phyloP scores from a whole-genome alignment of 257 asterid species.

The Marsdenia floribunda region DNA sequence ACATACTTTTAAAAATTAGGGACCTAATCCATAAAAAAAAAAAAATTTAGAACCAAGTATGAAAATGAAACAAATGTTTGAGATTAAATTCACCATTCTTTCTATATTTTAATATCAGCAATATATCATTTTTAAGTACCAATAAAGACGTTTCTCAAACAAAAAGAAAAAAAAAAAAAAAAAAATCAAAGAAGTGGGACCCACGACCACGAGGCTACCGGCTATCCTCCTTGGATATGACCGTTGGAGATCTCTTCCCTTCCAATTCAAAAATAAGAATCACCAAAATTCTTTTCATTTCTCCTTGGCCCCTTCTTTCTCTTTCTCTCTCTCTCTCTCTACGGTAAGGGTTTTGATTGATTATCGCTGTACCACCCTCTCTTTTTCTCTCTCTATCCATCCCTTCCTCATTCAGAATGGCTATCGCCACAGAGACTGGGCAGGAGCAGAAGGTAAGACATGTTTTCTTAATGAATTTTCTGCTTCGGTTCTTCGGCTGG shows the following conservation, averaged over 20 bases:
- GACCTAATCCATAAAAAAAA: too few relatives aligned
- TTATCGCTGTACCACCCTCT: not conserved
- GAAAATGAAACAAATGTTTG: too few relatives aligned
- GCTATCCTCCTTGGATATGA: conserved; percentile 9
- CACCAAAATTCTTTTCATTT: not conserved
- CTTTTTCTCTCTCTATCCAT: not conserved
- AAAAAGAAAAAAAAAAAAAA: not conserved
- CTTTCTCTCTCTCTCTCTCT: conserved; percentile 1
- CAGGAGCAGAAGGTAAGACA: conserved; percentile 47
- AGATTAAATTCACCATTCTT: too few relatives aligned
- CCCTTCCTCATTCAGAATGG: conserved; percentile 29
- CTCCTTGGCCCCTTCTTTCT: not conserved
- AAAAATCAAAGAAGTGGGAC: not conserved
- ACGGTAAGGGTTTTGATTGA: not conserved
- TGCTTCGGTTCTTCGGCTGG: not conserved
- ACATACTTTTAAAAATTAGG: too few relatives aligned
- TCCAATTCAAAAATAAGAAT: conserved; percentile 16
- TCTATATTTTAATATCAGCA: too few relatives aligned
- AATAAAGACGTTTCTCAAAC: too few relatives aligned
- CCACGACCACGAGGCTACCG: conserved; percentile 15
- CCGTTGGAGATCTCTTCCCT: conserved; percentile 23
- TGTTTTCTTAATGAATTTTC: not conserved
- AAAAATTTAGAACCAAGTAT: too few relatives aligned
- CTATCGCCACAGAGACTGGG: conserved; percentile 42
- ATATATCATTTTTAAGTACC: too few relatives aligned